Evolutionary conservation across 2,329 filamentous ascomycete genomes (phyloP), one percentile per base, ranked within the genome.

Genomic region (Penicillium expansum): DNA sequence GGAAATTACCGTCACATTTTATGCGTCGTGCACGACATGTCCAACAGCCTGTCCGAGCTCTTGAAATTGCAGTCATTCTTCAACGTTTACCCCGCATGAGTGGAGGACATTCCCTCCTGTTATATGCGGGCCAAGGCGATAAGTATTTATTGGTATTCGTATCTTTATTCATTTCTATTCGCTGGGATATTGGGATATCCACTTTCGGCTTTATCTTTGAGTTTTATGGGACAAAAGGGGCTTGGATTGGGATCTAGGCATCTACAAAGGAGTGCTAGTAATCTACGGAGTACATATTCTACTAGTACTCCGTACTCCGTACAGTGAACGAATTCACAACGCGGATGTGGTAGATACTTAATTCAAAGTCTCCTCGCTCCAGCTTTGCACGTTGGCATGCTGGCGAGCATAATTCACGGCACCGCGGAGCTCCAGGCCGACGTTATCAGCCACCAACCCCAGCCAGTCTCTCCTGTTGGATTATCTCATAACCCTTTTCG

Each of bases 31-130:
- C 38, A 24, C 63, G 58, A 41, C 61, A 68, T 11, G 58, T 60
- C 61, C 61, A 63, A 53, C 63, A 66, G 10, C 65, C 62, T 7
- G 65, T 66, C 2, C 64, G 57, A 35, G 58, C 58, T 48, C 63
- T 60, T 16, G 63, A 60, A 37, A 67, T 61, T 14, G 48, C 27
- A 16, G 29, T 27, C 59, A 63, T 60, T 32, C 6, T 32, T 13
- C 5, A 35, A 18, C 14, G 7, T 29, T 32, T 20, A 55, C 45
- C 30, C 45, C 38, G 47, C 47, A 51, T n/a, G 5, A 30, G 51
- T n/a, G 33, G 39, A 29, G 22, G 30, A 2, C 4, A 37, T 7
- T 27, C 4, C 3, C 33, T 10, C 16, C 2, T 20, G 1, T 43
- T 41, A 50, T 44, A 50, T 55, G n/a, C 11, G 42, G 42, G 52